These are phyloP conservation scores for Scutellaria galericulata DNA, from an alignment of 257 asterid species.

Conservation along the genomic window DNA sequence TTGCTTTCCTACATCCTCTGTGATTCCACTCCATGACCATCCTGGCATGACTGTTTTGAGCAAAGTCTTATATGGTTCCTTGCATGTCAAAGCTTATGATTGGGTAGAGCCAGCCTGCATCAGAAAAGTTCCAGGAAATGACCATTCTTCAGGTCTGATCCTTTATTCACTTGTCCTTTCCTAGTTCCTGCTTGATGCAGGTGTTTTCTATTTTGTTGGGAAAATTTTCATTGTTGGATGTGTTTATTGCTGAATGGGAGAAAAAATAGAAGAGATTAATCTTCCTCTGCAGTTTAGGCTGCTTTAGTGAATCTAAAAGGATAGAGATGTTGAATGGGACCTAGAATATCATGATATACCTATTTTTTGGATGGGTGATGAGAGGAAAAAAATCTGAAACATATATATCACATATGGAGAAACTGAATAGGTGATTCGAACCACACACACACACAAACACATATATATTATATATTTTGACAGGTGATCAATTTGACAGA, in stretches of 20 bases:
- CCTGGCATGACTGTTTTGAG: slow-evolving; percentile 96
- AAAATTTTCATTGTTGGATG: background rate
- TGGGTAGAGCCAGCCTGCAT: slow-evolving; percentile 90
- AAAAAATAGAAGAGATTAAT: background rate
- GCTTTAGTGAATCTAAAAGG: background rate
- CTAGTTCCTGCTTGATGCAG: slow-evolving; percentile 25
- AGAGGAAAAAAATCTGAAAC: background rate
- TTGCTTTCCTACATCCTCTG: slow-evolving; percentile 91
- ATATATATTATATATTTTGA: no score
- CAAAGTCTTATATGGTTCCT: slow-evolving; percentile 93
- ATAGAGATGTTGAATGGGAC: background rate
- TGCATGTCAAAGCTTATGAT: slow-evolving; percentile 90
- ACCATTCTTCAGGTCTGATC: slow-evolving; percentile 67
- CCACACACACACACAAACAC: no score
- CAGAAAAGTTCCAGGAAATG: slow-evolving; percentile 52
- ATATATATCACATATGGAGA: background rate
- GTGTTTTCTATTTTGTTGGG: slow-evolving; percentile 12
- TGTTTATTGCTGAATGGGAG: slow-evolving; percentile 10
- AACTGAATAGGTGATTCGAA: background rate
- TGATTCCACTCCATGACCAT: slow-evolving; percentile 96
- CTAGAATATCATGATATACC: background rate
- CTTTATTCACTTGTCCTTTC: slow-evolving; percentile 21
- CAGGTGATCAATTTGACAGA: no score
- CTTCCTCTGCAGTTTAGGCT: slow-evolving; percentile 2
- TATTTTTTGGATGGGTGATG: background rate